Conservation (phyloP, 1,284 basidiomycete species). For the Malassezia pachydermatis region DNA sequence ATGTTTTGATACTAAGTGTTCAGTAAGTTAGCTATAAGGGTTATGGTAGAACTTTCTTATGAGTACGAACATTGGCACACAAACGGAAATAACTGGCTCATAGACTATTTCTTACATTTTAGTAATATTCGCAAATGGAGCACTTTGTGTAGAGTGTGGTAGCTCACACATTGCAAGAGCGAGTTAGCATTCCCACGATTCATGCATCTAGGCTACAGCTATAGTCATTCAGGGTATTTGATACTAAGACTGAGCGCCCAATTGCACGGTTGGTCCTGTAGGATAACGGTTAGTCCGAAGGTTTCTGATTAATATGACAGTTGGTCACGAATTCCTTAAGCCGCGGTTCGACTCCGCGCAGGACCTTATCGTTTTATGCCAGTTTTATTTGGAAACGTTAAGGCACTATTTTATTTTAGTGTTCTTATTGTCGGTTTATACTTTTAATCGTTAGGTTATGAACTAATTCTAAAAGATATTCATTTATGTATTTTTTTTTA, state of each 20-base stretch:
- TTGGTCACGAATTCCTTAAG: slow-evolving; percentile 18
- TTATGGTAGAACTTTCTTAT: too few relatives aligned
- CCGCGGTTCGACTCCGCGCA: slow-evolving; percentile 23
- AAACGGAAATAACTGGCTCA: too few relatives aligned
- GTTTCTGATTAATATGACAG: slow-evolving; percentile 20
- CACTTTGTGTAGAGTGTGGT: too few relatives aligned
- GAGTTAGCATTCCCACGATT: neutral
- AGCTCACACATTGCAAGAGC: too few relatives aligned
- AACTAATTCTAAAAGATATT: too few relatives aligned
- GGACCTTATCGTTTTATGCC: slow-evolving; percentile 12
- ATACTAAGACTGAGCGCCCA: neutral
- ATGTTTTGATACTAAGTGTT: neutral
- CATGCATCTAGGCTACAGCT: neutral
- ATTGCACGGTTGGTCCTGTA: slow-evolving; percentile 13
- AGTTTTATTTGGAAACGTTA: neutral
- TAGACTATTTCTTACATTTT: too few relatives aligned
- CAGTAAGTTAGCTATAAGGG: neutral
- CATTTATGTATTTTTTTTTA: too few relatives aligned
- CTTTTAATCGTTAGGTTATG: too few relatives aligned
- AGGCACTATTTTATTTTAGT: neutral
- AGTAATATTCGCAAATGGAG: too few relatives aligned
- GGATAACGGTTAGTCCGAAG: slow-evolving; percentile 23
- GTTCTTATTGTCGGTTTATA: neutral
- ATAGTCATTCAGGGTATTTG: neutral
- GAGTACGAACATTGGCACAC: too few relatives aligned